Percentiles rank a stretch among this genome's conserved stretches.
These are phyloP conservation scores for Rhodotorula sphaerocarpa DNA, from an alignment of 768 basidiomycete species.

Conservation along the genomic window DNA sequence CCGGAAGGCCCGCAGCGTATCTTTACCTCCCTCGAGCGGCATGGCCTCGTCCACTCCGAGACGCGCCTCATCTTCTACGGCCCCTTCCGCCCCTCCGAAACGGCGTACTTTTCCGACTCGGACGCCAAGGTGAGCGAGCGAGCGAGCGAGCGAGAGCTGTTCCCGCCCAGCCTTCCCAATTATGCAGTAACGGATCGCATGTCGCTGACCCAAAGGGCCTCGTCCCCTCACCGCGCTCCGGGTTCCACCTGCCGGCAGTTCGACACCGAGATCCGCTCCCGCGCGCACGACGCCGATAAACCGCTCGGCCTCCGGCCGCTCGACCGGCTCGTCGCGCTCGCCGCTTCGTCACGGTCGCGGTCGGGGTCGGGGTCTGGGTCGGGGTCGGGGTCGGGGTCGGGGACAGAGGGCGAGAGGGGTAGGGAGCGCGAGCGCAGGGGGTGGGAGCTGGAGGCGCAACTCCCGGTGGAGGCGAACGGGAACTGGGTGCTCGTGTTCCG, in stretches of 20 bases:
- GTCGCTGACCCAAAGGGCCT: too few species aligned
- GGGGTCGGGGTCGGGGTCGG: too few species aligned
- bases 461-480: slow-evolving; percentile 6
- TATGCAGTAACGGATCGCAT: too few species aligned
- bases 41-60: background rate
- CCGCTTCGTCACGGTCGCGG: too few species aligned
- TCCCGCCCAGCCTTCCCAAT: background rate
- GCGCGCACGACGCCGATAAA: slow-evolving; percentile 3
- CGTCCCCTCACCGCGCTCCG: background rate
- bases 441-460: slow-evolving; percentile 8
- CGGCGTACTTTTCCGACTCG: slow-evolving; percentile 8
- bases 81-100: slow-evolving; percentile 18
- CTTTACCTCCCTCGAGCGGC: slow-evolving; percentile 9
- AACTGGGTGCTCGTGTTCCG: slow-evolving; percentile 25
- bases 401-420: too few species aligned
- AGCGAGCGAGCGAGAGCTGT: too few species aligned
- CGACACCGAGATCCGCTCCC: slow-evolving; percentile 2
- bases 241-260: slow-evolving; percentile 3
- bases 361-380: too few species aligned
- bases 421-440: slow-evolving; percentile 1
- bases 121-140: slow-evolving; percentile 25
- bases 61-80: slow-evolving; percentile 19
- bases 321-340: slow-evolving; percentile 11
- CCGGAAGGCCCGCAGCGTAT: slow-evolving; percentile 14
- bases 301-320: slow-evolving; percentile 22